A percentile compares a stretch with the other conserved stretches of the same genome.
phyloP scores from a whole-genome alignment of 2,329 filamentous ascomycete genomes.

The Podosphaera fusca region DNA sequence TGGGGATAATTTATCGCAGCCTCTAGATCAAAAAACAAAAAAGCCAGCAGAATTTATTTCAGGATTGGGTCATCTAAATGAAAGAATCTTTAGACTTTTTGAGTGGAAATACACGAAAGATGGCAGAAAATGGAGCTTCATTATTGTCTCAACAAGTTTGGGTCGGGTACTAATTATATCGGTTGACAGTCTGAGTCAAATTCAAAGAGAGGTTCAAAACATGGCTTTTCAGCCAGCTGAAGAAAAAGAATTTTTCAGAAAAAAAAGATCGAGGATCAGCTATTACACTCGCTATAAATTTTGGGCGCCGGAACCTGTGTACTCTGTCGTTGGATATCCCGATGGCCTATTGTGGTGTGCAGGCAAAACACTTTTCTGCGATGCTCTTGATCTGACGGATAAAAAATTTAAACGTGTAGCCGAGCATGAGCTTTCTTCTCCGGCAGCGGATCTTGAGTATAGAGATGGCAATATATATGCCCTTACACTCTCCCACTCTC shows the following conservation, averaged over 20 bases:
- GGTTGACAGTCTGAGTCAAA: conserved; percentile 15
- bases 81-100: conserved; percentile 34
- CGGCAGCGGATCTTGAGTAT: conserved; percentile 26
- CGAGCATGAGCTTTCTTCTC: conserved; percentile 27
- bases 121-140: conserved; percentile 34
- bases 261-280: conserved; percentile 17
- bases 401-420: conserved; percentile 27
- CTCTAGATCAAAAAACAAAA: conserved; percentile 20
- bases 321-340: conserved; percentile 29
- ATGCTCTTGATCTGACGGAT: conserved; percentile 26
- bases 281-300: conserved; percentile 32
- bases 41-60: conserved; percentile 25
- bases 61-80: conserved; percentile 30
- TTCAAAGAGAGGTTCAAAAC: conserved; percentile 2
- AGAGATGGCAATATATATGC: conserved; percentile 25
- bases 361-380: conserved; percentile 30
- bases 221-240: background rate
- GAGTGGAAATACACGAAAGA: conserved; percentile 40
- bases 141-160: conserved; percentile 33
- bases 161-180: conserved; percentile 34
- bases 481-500: conserved; percentile 29
- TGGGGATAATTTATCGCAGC: conserved; percentile 26
- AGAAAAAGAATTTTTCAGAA: background rate
- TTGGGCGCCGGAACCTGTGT: conserved; percentile 25
- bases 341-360: conserved; percentile 33